phyloP scores from a whole-genome alignment of 2,329 filamentous ascomycete species.

The Harringtonia lauricola region DNA sequence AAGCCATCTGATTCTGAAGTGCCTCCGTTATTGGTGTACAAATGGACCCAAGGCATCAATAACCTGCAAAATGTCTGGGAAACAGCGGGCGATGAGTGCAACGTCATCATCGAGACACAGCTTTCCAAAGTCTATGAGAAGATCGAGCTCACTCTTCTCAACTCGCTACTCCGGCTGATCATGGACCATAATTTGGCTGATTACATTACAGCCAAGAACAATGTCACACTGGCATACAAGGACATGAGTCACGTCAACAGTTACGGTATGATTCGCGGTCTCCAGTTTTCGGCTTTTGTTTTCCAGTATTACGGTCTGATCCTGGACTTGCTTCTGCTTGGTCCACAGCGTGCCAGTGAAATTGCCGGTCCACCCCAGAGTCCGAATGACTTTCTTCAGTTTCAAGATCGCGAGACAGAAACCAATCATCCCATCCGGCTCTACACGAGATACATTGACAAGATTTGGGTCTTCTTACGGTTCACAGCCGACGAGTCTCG shows the following conservation, averaged over 20 bases:
- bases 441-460: conserved; percentile 97
- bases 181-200: conserved; percentile 99
- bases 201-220: conserved; percentile 99
- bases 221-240: conserved; percentile 97
- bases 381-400: conserved; percentile 96
- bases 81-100: conserved; percentile 86
- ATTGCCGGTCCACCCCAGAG: conserved; percentile 89
- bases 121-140: conserved; percentile 99
- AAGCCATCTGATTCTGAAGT: conserved; percentile 98
- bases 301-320: conserved; percentile 98
- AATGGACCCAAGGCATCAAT: conserved; percentile 99
- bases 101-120: conserved; percentile 97
- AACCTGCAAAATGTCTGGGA: conserved; percentile 95
- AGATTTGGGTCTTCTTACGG: conserved; percentile 94
- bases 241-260: conserved; percentile 99
- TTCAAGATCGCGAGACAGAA: conserved; percentile 86
- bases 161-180: conserved; percentile 83
- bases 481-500: conserved; percentile 91
- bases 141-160: conserved; percentile 91
- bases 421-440: conserved; percentile 88
- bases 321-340: conserved; percentile 82
- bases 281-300: conserved; percentile 97
- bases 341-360: conserved; percentile 91
- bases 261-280: conserved; percentile 93
- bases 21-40: conserved; percentile 86